These are phyloP conservation scores for Elsinoe necatrix DNA, from an alignment of 2,329 filamentous ascomycete genomes.

Conservation along the genomic window DNA sequence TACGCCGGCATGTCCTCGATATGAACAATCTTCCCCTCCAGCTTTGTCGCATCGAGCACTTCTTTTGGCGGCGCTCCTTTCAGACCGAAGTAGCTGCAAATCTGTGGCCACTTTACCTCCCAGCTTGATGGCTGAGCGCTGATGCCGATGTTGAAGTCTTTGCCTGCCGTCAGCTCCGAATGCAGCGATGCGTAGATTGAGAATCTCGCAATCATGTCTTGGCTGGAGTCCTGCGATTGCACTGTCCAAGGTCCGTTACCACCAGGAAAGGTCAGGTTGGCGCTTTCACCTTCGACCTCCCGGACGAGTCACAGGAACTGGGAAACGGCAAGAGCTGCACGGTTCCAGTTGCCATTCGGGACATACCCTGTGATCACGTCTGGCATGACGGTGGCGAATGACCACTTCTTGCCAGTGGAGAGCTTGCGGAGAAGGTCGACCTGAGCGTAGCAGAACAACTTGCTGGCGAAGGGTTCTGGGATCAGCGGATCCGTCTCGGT, in stretches of 20 bases:
- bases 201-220: constrained; percentile 28
- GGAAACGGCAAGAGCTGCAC: constrained; percentile 28
- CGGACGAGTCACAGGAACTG: constrained; percentile 31
- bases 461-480: constrained; percentile 25
- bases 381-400: constrained; percentile 31
- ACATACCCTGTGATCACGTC: constrained; percentile 34
- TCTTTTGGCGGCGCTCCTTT: not conserved
- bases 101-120: constrained; percentile 21
- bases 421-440: constrained; percentile 29
- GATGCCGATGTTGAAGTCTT: constrained; percentile 23
- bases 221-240: constrained; percentile 27
- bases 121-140: constrained; percentile 19
- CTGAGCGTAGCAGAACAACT: constrained; percentile 33
- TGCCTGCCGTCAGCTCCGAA: constrained; percentile 10
- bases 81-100: constrained; percentile 23
- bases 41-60: not conserved
- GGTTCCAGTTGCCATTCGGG: constrained; percentile 32
- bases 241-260: constrained; percentile 26
- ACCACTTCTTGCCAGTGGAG: constrained; percentile 29
- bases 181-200: constrained; percentile 18
- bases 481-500: constrained; percentile 29
- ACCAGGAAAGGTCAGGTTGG: constrained; percentile 29
- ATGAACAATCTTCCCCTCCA: constrained; percentile 17
- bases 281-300: constrained; percentile 29
- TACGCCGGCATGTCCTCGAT: constrained; percentile 25